phyloP scores from a whole-genome alignment of 805 yeast species.

The Lipomyces mesembrius region DNA sequence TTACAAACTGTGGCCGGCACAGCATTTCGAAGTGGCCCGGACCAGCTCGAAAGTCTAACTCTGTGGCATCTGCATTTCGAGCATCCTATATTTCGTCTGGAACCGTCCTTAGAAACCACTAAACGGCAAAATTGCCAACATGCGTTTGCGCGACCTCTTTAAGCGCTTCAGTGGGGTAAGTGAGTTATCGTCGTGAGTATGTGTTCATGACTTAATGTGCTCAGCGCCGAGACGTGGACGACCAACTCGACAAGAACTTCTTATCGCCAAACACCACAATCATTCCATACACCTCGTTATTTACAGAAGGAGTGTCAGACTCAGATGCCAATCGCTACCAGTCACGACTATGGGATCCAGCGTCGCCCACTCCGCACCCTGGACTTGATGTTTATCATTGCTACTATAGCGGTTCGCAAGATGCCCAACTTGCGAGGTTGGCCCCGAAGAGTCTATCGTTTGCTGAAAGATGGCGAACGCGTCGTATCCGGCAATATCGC shows the following conservation, averaged over 20 bases:
- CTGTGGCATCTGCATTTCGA: neutral
- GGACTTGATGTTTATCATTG: neutral
- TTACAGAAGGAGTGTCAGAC: constrained; percentile 1
- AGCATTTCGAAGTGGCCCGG: neutral
- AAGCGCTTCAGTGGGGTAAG: neutral
- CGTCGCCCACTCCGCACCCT: neutral
- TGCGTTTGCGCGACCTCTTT: neutral
- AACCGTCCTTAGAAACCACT: neutral
- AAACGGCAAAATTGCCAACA: neutral
- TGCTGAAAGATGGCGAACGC: neutral
- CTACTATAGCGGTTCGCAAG: neutral
- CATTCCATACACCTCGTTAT: neutral
- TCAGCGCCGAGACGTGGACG: neutral
- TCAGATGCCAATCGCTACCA: neutral
- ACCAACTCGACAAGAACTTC: neutral
- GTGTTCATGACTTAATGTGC: too few species aligned
- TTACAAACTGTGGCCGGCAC: neutral
- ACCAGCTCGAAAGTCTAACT: neutral
- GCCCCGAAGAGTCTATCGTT: neutral
- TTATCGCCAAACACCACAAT: neutral
- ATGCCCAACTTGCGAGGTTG: neutral
- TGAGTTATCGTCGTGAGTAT: neutral
- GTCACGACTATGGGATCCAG: constrained; percentile 1
- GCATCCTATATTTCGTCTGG: neutral
- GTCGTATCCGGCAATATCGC: neutral